Evolutionary conservation across 225 moss, liverwort and hornwort genomes (phyloP), one percentile per base, ranked within the genome.

Genomic region (Marchantia polymorpha): DNA sequence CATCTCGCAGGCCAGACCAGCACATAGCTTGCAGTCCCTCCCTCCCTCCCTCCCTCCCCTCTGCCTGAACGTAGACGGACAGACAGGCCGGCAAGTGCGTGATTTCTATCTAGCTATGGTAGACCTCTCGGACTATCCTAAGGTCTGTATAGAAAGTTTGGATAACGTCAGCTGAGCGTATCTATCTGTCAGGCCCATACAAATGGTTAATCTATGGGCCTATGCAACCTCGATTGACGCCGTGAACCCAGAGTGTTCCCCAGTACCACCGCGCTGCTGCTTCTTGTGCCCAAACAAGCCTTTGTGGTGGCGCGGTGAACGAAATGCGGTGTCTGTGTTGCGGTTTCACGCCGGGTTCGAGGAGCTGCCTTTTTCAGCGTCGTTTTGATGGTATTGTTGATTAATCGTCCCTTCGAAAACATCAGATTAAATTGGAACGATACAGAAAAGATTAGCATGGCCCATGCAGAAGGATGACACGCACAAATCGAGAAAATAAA

Each of bases 401-500:
- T 39, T n/a, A n/a, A 71, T 80, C 73, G 80, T 84, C 76, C 83
- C 82, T 81, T 87, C 84, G 84, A 85, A 83, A 85, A 89, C 87
- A 89, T 89, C 85, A 77, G 89, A 85, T 89, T 87, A 89, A 89
- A 89, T 89, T 89, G 89, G 89, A 87, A 89, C 89, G 85, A 87
- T 87, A 89, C 89, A 89, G 85, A 90, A 85, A 87, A 87, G 87
- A 90, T 90, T 90, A 87, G 87, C 87, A 87, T 87, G 87, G 87
- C 84, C 87, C 87, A 84, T 87, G 87, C 87, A 84, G 84, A 87
- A 87, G 87, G 87, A 87, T 87, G 87, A 87, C 87, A 87, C 87
- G 84, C 87, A 87, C 84, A 87, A 84, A 84, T 87, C 84, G 87
- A 87, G 87, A 84, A 87, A 84, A n/a, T n/a, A n/a, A n/a, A n/a